A percentile compares a stretch with the other conserved stretches of the same genome.
These are phyloP conservation scores for Dictyostelium discoideum DNA, from an alignment of 78 protist genomes.

Conservation along the genomic window DNA sequence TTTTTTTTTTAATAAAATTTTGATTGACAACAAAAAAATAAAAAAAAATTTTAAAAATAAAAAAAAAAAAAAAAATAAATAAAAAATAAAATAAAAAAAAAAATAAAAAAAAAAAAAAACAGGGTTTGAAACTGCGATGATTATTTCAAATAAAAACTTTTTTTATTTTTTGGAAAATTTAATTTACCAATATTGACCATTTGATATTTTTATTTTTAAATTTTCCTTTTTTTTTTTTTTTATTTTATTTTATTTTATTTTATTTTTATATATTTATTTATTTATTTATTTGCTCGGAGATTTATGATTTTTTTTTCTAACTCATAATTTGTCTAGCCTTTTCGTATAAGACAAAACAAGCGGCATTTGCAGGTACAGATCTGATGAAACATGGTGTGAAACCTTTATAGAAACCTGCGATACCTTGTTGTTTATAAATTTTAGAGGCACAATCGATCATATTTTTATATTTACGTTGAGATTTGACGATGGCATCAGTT, in stretches of 20 bases:
- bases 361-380: constrained; percentile 84
- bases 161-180: no score
- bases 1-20: no score
- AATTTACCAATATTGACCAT: no score
- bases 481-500: constrained; percentile 62
- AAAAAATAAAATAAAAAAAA: no score
- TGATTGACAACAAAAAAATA: background rate
- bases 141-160: background rate
- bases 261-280: no score
- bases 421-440: constrained; percentile 81
- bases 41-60: no score
- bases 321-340: constrained; percentile 26
- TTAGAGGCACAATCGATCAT: constrained; percentile 61
- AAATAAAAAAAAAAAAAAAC: no score
- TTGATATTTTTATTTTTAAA: no score
- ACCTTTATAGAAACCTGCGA: constrained; percentile 76
- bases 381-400: constrained; percentile 82
- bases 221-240: no score
- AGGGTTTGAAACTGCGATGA: background rate
- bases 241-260: no score
- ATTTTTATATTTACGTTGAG: constrained; percentile 36
- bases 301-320: background rate
- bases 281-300: background rate
- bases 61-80: no score
- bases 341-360: constrained; percentile 61